Evolutionary conservation across 1,284 basidiomycete genomes (phyloP), one percentile per base, ranked within the genome.

Genomic region (Vanrija sp.): DNA sequence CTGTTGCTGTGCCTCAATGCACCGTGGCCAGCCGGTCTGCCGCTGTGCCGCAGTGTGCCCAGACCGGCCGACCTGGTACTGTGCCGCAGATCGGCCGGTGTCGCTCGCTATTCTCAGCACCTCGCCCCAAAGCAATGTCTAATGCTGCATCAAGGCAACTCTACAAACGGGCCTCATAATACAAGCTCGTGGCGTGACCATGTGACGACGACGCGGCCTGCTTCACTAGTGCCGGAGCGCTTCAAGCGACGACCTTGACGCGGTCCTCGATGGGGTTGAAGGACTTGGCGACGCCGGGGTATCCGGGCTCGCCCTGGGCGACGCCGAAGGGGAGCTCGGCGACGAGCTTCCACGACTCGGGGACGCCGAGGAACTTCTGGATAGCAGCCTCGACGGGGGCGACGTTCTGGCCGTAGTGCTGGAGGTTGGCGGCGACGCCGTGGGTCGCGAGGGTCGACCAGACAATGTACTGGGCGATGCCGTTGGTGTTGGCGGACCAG

Each of bases 301-400:
- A 51, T 46, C 18, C 42, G n/a, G 67, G 65, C 16, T 65, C 69
- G 1, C 78, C 66, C 1, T 67, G 62, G 3, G 61, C 69, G 21
- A 65, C 63, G 52, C 80, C 80, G 54, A 81, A 80, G 7, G 80
- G 79, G 58, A 81, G 67, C 57, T 80, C 72, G 3, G 74, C 78
- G 28, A 71, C 64, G 43, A 78, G 59, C 42, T 65, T 66, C 78
- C 79, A 81, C 16, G 65, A 57, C 12, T 63, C 52, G 18, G 78
- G 77, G 5, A 80, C 49, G 25, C 65, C 63, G 58, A 76, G 73
- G 46, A 73, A 62, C 34, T 67, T 61, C 51, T 63, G 64, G 29
- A 80, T 57, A 15, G 64, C 64, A 3, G 55, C 61, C 38, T 66
- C 64, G 34, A 66, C 67, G 21, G 66, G 61, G 1, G 66, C 61